Conservation (phyloP, 805 yeast genomes). For the Hanseniaspora thailandica region DNA sequence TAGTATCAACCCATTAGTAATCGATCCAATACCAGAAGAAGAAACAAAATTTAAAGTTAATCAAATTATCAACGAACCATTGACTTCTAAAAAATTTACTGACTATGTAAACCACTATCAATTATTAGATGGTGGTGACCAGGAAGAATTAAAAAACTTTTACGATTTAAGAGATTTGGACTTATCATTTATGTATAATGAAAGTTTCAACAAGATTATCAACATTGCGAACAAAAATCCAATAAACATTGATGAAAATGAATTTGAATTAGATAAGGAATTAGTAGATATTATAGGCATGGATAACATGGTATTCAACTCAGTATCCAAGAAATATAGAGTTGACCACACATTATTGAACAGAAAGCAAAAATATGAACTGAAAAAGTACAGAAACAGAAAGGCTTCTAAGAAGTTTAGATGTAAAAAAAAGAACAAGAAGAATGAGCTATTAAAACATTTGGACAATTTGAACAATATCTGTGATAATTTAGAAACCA, state of each 20-base stretch:
- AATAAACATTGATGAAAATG: background rate
- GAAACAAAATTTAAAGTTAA: background rate
- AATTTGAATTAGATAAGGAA: conserved; percentile 9
- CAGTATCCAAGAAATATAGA: conserved; percentile 7
- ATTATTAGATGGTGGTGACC: background rate
- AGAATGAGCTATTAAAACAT: conserved; percentile 4
- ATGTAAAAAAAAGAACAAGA: conserved; percentile 12
- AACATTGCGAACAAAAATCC: background rate
- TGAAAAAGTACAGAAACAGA: conserved; percentile 13
- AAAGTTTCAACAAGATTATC: conserved; percentile 6
- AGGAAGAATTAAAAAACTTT: background rate
- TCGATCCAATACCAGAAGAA: background rate
- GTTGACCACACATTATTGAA: conserved; percentile 9
- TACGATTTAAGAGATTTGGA: conserved; percentile 9
- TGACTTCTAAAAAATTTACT: background rate
- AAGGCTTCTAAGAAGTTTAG: conserved; percentile 13
- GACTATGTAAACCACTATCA: conserved; percentile 6
- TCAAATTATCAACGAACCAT: background rate
- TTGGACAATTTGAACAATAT: background rate
- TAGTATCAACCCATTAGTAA: conserved; percentile 10
- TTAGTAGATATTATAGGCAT: conserved; percentile 5
- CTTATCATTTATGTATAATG: conserved; percentile 11
- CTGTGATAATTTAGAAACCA: background rate
- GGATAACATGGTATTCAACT: conserved; percentile 7
- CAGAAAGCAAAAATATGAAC: conserved; percentile 8